phyloP scores from a whole-genome alignment of 352 stramenopile genomes.

The Phytophthora ohioensis region DNA sequence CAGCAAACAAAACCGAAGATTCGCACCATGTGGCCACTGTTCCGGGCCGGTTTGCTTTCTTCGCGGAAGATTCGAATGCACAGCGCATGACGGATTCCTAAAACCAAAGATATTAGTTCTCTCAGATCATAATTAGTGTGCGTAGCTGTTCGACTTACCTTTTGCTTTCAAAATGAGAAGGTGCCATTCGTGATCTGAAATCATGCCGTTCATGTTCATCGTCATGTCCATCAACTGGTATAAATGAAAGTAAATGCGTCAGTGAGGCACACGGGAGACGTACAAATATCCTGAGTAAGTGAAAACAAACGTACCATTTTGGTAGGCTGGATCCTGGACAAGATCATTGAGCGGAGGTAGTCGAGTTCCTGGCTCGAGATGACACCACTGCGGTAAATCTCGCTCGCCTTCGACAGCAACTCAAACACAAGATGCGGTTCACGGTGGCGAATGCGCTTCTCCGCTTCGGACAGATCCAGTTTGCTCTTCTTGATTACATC shows the following conservation, averaged over 20 bases:
- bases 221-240: slow-evolving; percentile 81
- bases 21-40: slow-evolving; percentile 76
- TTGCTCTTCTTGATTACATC: slow-evolving; percentile 88
- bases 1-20: neutral
- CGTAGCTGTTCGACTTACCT: slow-evolving; percentile 38
- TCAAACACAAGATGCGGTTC: slow-evolving; percentile 88
- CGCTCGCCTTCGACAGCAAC: slow-evolving; percentile 81
- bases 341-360: slow-evolving; percentile 75
- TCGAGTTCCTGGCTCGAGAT: slow-evolving; percentile 88
- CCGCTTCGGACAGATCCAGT: slow-evolving; percentile 77
- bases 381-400: slow-evolving; percentile 83
- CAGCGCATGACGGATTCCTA: slow-evolving; percentile 81
- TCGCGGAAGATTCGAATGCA: slow-evolving; percentile 84
- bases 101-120: slow-evolving; percentile 9
- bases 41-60: slow-evolving; percentile 56
- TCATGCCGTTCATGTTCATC: slow-evolving; percentile 87
- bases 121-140: neutral
- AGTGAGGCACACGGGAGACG: neutral
- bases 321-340: slow-evolving; percentile 81
- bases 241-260: slow-evolving; percentile 3
- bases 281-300: neutral
- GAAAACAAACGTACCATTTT: slow-evolving; percentile 68
- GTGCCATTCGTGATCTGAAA: slow-evolving; percentile 90
- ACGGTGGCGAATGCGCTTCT: slow-evolving; percentile 85
- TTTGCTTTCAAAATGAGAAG: slow-evolving; percentile 84